Conservation (phyloP, 108 stramenopile species). For the Schizochytrium sp. region DNA sequence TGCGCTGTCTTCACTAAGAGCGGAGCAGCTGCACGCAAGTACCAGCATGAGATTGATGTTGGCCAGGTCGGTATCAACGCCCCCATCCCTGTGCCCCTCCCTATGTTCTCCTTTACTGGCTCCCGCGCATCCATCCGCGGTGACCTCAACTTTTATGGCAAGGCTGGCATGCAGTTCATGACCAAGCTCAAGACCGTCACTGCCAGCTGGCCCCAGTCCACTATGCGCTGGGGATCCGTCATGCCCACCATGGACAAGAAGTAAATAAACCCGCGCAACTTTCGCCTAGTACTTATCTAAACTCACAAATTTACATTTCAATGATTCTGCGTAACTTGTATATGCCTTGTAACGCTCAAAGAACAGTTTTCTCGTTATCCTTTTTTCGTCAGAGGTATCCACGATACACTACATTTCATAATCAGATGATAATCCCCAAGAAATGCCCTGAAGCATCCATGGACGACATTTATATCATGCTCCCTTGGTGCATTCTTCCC, state of each 20-base stretch:
- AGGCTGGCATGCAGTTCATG: conserved; percentile 90
- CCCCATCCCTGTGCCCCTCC: conserved; percentile 94
- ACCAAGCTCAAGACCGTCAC: conserved; percentile 94
- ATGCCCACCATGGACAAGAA: conserved; percentile 87
- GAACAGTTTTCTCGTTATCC: too few relatives aligned
- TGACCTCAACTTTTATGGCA: conserved; percentile 91
- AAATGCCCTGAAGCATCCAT: too few relatives aligned
- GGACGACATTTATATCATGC: too few relatives aligned
- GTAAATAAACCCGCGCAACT: conserved; percentile 3
- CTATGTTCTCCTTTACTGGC: conserved; percentile 94
- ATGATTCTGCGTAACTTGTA: too few relatives aligned
- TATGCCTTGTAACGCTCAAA: too few relatives aligned
- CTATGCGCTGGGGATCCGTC: conserved; percentile 76
- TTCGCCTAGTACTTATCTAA: too few relatives aligned
- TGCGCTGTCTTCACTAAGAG: conserved; percentile 87
- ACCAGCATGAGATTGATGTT: conserved; percentile 86
- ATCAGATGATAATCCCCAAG: too few relatives aligned
- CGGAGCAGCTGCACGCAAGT: conserved; percentile 91
- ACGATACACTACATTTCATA: too few relatives aligned
- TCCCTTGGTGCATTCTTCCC: too few relatives aligned
- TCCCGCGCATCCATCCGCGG: conserved; percentile 86
- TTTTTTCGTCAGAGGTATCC: too few relatives aligned
- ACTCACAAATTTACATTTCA: too few relatives aligned
- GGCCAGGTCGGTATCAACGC: conserved; percentile 92
- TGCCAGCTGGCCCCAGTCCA: conserved; percentile 81